These are phyloP conservation scores for Malus sylvestris DNA, from an alignment of 306 rosid genomes.

Conservation along the genomic window DNA sequence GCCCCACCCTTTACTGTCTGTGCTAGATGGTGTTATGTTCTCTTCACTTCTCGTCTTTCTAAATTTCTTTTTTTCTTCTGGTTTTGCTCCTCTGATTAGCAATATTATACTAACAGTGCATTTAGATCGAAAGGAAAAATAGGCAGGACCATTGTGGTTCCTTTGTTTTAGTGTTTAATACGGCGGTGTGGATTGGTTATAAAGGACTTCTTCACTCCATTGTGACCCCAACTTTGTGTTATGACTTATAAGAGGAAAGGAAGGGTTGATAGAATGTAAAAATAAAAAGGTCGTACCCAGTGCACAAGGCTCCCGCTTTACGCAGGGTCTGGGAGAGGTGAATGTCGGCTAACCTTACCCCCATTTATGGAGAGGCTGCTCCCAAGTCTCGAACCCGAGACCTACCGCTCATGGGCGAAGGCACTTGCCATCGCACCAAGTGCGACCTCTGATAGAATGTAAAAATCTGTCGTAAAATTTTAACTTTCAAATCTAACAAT, in stretches of 20 bases:
- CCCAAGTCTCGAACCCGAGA: no score
- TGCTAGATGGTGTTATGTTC: constrained; percentile 2
- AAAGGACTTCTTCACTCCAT: background rate
- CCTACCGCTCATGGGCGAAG: no score
- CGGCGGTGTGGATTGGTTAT: background rate
- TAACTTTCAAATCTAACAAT: background rate
- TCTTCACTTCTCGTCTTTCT: constrained; percentile 5
- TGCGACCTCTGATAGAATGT: background rate
- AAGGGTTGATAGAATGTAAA: background rate
- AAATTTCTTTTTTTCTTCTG: background rate
- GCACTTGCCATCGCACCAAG: no score
- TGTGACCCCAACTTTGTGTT: background rate
- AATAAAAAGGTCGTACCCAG: no score
- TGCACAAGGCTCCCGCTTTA: no score
- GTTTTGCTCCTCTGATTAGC: background rate
- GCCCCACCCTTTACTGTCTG: background rate
- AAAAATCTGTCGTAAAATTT: background rate
- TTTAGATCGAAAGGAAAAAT: background rate
- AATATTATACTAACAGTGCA: no score
- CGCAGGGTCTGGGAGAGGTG: no score
- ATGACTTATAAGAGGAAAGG: background rate
- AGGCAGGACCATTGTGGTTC: background rate
- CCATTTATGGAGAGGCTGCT: no score
- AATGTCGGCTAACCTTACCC: no score
- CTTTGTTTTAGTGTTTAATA: background rate